Conservation (phyloP, 305 asterid genomes). For the Plantago lanceolata region DNA sequence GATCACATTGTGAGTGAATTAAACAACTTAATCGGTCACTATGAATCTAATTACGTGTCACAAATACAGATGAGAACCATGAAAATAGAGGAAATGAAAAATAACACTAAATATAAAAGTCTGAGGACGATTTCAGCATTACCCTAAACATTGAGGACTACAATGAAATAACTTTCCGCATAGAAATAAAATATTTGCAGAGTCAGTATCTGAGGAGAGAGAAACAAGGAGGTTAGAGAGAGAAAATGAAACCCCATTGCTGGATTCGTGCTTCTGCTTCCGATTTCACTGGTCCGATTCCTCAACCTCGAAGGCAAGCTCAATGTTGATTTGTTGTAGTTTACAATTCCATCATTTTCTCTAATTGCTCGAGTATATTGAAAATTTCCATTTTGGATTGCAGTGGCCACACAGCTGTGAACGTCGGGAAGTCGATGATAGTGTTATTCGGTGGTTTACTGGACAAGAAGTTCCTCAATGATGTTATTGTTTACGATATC, state of each 20-base stretch:
- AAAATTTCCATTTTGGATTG: constrained; percentile 13
- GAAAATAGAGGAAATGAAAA: too few relatives aligned
- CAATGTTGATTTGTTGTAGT: not conserved
- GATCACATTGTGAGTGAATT: too few relatives aligned
- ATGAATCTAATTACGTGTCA: too few relatives aligned
- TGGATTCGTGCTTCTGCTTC: constrained; percentile 88
- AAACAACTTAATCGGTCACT: too few relatives aligned
- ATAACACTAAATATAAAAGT: not conserved
- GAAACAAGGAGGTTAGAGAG: constrained; percentile 17
- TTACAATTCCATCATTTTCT: not conserved
- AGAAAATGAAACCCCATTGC: constrained; percentile 61
- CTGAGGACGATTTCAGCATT: not conserved
- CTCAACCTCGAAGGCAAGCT: constrained; percentile 72
- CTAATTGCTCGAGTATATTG: not conserved
- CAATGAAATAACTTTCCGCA: not conserved
- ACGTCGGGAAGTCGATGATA: constrained; percentile 82
- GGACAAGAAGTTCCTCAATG: constrained; percentile 76
- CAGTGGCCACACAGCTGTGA: constrained; percentile 93
- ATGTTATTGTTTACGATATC: constrained; percentile 68
- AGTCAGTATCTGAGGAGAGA: not conserved
- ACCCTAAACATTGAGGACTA: not conserved
- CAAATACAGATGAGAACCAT: too few relatives aligned
- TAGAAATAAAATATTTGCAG: not conserved
- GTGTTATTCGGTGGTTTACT: constrained; percentile 79
- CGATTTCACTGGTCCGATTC: constrained; percentile 69